Conservation (phyloP, 306 rosid genomes). For the Fragaria iinumae region DNA sequence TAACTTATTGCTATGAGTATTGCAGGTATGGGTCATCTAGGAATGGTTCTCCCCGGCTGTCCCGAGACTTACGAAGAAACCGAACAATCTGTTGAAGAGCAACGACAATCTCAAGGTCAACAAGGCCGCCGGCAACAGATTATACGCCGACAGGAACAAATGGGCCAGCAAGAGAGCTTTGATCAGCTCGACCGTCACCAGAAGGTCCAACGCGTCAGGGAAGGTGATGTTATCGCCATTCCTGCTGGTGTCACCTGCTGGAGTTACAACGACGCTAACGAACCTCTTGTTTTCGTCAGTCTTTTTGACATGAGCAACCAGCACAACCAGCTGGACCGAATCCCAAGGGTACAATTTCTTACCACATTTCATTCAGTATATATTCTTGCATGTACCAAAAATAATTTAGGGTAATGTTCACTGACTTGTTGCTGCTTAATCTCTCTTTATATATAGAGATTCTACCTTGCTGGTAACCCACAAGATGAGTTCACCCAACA, state of each 20-base stretch:
- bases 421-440: not conserved
- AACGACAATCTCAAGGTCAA: not conserved
- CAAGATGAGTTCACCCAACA: constrained; percentile 35
- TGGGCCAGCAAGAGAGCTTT: not conserved
- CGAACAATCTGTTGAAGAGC: not conserved
- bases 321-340: constrained; percentile 53
- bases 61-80: constrained; percentile 46
- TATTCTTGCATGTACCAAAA: not conserved
- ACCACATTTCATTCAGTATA: not conserved
- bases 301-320: constrained; percentile 43
- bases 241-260: constrained; percentile 43
- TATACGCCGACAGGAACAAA: not conserved
- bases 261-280: constrained; percentile 34
- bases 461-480: constrained; percentile 65
- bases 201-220: constrained; percentile 26
- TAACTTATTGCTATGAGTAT: not conserved
- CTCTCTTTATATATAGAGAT: constrained; percentile 29
- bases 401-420: not conserved
- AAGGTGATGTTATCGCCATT: constrained; percentile 40
- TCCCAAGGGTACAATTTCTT: constrained; percentile 42
- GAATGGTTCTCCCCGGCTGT: constrained; percentile 38
- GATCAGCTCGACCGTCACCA: constrained; percentile 33
- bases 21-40: constrained; percentile 32
- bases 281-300: constrained; percentile 31
- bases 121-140: not conserved